Evolutionary conservation across 2,329 filamentous ascomycete genomes (phyloP).

Genomic region (Rasamsonia emersonii): DNA sequence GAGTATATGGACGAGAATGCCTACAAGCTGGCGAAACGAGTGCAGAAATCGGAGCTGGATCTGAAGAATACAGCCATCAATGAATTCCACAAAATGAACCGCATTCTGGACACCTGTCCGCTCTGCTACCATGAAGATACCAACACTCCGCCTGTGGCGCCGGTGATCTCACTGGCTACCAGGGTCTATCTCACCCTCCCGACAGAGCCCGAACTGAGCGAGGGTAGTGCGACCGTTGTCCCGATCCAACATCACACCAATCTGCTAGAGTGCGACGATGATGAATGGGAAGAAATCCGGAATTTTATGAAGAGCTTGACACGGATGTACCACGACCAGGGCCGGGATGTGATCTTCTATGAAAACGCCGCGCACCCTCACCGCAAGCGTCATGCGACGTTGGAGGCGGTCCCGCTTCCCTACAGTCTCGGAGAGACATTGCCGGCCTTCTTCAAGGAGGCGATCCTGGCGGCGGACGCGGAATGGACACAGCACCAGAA

Average conservation of each 20-base stretch:
- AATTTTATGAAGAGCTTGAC: slow-evolving; percentile 98
- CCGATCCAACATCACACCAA: slow-evolving; percentile 82
- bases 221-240: slow-evolving; percentile 78
- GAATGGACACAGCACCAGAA: slow-evolving; percentile 96
- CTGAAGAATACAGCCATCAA: slow-evolving; percentile 78
- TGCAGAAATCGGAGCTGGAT: slow-evolving; percentile 80
- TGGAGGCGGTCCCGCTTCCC: slow-evolving; percentile 79
- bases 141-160: slow-evolving; percentile 67
- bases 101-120: slow-evolving; percentile 75
- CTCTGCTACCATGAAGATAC: slow-evolving; percentile 89
- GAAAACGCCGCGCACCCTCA: slow-evolving; percentile 84
- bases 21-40: slow-evolving; percentile 72
- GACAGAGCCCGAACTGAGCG: slow-evolving; percentile 77
- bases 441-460: slow-evolving; percentile 91
- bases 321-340: slow-evolving; percentile 88
- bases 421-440: slow-evolving; percentile 86
- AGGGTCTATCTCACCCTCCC: slow-evolving; percentile 80
- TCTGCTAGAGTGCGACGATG: slow-evolving; percentile 94
- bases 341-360: slow-evolving; percentile 90
- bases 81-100: slow-evolving; percentile 85
- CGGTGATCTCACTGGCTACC: slow-evolving; percentile 76
- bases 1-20: slow-evolving; percentile 99
- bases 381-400: slow-evolving; percentile 71
- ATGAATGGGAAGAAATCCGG: slow-evolving; percentile 97
- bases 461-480: slow-evolving; percentile 76